Percentiles rank a stretch among this genome's conserved stretches.
Conservation (phyloP, 2,329 filamentous ascomycete species). For the Hypoxylon sp. region DNA sequence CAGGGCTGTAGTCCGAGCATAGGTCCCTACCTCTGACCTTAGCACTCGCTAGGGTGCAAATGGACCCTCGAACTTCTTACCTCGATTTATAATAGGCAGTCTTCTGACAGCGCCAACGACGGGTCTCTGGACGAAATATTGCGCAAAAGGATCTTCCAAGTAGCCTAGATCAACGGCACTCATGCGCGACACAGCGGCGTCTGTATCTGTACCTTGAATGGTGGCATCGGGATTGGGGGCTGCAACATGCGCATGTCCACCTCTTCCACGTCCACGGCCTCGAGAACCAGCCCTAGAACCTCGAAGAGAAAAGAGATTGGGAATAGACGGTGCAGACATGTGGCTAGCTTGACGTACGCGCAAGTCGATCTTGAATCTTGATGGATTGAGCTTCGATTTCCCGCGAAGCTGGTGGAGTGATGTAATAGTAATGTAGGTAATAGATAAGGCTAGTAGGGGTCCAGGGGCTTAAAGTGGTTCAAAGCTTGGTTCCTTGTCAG, state of each 20-base stretch:
- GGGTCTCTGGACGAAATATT: slow-evolving; percentile 66
- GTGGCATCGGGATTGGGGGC: slow-evolving; percentile 69
- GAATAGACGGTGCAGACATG: slow-evolving; percentile 80
- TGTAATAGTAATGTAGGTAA: slow-evolving; percentile 18
- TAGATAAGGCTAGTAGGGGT: neutral
- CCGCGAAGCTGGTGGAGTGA: slow-evolving; percentile 19
- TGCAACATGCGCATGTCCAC: slow-evolving; percentile 33
- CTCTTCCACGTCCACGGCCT: slow-evolving; percentile 45
- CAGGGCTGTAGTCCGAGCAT: slow-evolving; percentile 84
- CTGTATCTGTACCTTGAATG: slow-evolving; percentile 89
- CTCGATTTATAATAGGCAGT: slow-evolving; percentile 93
- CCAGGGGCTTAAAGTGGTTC: neutral
- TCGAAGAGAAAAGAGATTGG: slow-evolving; percentile 74
- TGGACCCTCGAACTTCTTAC: slow-evolving; percentile 55
- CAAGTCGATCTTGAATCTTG: neutral
- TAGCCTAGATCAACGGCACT: slow-evolving; percentile 90
- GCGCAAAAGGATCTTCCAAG: slow-evolving; percentile 81
- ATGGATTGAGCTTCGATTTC: slow-evolving; percentile 3
- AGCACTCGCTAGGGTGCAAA: slow-evolving; percentile 37
- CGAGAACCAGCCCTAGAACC: slow-evolving; percentile 57
- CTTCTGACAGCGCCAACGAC: slow-evolving; percentile 64
- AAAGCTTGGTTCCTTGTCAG: slow-evolving; percentile 7
- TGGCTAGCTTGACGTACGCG: slow-evolving; percentile 7
- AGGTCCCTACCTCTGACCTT: slow-evolving; percentile 72
- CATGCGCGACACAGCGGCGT: slow-evolving; percentile 87